Conservation (phyloP, 169 alveolate genomes). For the Toxoplasma gondii region DNA sequence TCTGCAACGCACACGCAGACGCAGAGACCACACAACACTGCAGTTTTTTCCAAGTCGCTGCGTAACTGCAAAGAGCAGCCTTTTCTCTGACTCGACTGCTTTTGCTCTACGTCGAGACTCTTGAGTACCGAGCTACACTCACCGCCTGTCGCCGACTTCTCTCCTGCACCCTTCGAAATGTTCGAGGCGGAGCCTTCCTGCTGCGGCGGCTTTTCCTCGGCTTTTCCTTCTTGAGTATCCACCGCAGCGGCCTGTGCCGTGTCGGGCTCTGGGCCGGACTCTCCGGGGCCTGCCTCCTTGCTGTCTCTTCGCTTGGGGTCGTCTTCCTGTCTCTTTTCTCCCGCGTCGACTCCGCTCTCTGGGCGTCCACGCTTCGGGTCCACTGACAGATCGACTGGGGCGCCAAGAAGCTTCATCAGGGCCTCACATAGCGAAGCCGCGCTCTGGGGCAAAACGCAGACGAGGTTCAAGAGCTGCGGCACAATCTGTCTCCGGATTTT, state of each 20-base stretch:
- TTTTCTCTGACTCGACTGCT: too few species aligned
- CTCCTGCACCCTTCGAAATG: too few species aligned
- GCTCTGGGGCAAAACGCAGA: constrained; percentile 49
- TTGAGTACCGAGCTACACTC: too few species aligned
- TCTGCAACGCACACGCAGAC: neutral
- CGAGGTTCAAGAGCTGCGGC: constrained; percentile 17
- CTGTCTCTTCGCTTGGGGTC: neutral
- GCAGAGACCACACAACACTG: neutral
- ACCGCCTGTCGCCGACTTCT: too few species aligned
- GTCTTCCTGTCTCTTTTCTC: neutral
- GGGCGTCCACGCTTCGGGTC: neutral
- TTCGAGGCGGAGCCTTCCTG: too few species aligned
- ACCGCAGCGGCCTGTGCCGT: too few species aligned
- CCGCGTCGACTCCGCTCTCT: neutral
- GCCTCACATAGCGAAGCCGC: constrained; percentile 51
- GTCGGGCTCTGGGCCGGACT: neutral
- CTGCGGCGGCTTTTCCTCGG: too few species aligned
- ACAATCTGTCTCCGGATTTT: constrained; percentile 38
- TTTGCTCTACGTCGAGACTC: too few species aligned
- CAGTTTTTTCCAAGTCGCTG: too few species aligned
- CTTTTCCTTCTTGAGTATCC: too few species aligned
- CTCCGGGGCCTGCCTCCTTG: neutral
- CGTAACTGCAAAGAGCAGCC: too few species aligned
- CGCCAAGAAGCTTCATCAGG: constrained; percentile 44
- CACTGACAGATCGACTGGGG: constrained; percentile 42